Conservation (phyloP, 1,284 basidiomycete species). For the Hemileia vastatrix region DNA sequence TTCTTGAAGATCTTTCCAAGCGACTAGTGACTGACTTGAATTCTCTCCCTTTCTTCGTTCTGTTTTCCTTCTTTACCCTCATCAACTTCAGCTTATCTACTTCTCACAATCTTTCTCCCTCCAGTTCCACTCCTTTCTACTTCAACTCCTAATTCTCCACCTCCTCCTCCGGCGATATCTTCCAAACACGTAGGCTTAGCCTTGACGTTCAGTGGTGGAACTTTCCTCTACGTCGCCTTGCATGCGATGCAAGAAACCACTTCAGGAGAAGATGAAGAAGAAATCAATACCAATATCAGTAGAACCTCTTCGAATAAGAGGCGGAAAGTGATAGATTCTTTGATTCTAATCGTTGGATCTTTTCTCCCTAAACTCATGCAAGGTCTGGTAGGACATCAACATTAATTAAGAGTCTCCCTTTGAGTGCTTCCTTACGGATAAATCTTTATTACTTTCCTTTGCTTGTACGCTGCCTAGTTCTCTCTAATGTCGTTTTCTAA, state of each 20-base stretch:
- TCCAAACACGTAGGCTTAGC: constrained; percentile 34
- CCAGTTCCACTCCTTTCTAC: neutral
- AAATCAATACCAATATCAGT: neutral
- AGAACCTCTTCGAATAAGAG: neutral
- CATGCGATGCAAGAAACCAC: constrained; percentile 39
- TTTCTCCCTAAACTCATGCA: no score
- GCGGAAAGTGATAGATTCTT: neutral
- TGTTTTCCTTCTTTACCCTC: neutral
- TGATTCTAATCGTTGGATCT: no score
- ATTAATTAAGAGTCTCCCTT: no score
- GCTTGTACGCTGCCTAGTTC: no score
- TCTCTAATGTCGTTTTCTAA: no score
- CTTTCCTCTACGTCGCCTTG: constrained; percentile 41
- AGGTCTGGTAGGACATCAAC: no score
- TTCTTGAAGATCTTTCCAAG: no score
- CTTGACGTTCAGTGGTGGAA: constrained; percentile 38
- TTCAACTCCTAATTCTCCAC: neutral
- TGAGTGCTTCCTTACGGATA: no score
- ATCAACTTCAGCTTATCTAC: neutral
- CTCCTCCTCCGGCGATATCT: constrained; percentile 23
- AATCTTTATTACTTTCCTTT: no score
- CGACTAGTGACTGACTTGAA: neutral
- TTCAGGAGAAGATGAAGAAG: neutral
- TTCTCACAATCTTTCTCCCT: neutral
- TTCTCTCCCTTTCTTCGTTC: no score